phyloP scores from a whole-genome alignment of 2,329 filamentous ascomycete genomes.

The Talaromyces sp. region DNA sequence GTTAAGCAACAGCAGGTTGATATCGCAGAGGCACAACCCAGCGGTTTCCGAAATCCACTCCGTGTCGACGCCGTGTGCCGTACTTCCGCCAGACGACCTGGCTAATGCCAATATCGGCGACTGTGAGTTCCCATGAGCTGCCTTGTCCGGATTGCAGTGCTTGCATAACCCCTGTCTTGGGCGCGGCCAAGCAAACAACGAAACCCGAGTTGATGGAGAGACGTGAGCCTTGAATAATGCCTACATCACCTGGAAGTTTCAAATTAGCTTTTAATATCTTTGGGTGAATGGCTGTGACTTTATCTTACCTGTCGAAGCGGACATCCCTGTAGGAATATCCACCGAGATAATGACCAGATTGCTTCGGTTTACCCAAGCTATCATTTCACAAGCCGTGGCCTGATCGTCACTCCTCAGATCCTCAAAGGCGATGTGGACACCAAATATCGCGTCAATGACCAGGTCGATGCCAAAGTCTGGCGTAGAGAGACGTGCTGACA shows the following conservation, averaged over 20 bases:
- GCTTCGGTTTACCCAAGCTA: constrained; percentile 88
- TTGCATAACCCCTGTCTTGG: constrained; percentile 76
- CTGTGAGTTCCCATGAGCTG: constrained; percentile 65
- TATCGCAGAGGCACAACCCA: constrained; percentile 72
- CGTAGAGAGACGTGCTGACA: constrained; percentile 44
- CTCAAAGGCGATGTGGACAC: constrained; percentile 81
- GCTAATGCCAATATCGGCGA: constrained; percentile 82
- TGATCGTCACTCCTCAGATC: constrained; percentile 79
- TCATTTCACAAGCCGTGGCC: constrained; percentile 78
- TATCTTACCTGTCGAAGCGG: constrained; percentile 64
- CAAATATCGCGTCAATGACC: constrained; percentile 83
- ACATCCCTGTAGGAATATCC: constrained; percentile 86
- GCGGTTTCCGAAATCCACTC: constrained; percentile 79
- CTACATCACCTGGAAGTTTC: constrained; percentile 41
- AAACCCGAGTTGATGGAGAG: constrained; percentile 77
- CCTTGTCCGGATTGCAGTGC: constrained; percentile 61
- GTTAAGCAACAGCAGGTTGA: constrained; percentile 24
- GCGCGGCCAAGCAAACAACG: constrained; percentile 79
- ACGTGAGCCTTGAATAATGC: constrained; percentile 64
- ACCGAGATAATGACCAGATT: constrained; percentile 78
- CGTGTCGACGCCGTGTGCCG: constrained; percentile 72
- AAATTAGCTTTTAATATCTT: not conserved
- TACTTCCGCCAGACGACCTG: constrained; percentile 80
- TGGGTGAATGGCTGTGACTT: not conserved
- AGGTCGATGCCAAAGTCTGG: constrained; percentile 66